Conservation (phyloP, 371 early-diverging fungal species). For the Batkoa obscura region DNA sequence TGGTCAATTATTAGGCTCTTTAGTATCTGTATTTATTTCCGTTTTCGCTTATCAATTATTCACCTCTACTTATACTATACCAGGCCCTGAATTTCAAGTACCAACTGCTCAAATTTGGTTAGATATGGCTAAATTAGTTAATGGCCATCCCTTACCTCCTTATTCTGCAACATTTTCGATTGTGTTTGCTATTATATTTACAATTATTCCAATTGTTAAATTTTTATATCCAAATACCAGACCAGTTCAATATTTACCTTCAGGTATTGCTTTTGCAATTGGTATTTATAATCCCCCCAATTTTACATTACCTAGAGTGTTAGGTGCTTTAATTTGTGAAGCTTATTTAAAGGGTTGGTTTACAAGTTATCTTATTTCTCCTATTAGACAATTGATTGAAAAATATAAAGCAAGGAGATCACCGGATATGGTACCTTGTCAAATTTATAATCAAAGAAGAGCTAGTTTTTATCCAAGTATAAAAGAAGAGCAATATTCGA, state of each 20-base stretch:
- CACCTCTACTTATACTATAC: constrained; percentile 44
- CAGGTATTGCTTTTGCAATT: constrained; percentile 65
- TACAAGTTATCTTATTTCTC: not conserved
- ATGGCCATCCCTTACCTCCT: constrained; percentile 50
- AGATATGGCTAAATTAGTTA: constrained; percentile 60
- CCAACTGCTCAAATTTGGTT: constrained; percentile 65
- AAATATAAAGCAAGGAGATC: not conserved
- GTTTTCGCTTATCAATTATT: constrained; percentile 53
- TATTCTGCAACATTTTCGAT: constrained; percentile 33
- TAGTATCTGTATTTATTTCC: constrained; percentile 42
- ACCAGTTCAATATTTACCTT: constrained; percentile 31
- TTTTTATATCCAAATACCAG: constrained; percentile 7
- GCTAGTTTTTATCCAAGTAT: not conserved
- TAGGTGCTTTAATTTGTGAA: constrained; percentile 31
- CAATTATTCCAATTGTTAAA: constrained; percentile 28
- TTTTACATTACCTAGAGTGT: constrained; percentile 50
- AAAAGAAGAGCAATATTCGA: not conserved
- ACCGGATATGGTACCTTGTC: constrained; percentile 3
- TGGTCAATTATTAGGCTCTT: constrained; percentile 63
- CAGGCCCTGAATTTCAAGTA: constrained; percentile 47
- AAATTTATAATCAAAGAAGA: not conserved
- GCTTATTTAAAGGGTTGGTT: not conserved
- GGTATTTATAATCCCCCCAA: constrained; percentile 71
- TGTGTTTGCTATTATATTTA: constrained; percentile 35
- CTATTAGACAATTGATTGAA: not conserved